Percentiles rank a stretch among this genome's conserved stretches.
Evolutionary conservation across 2,329 filamentous ascomycete species (phyloP).

Genomic region (Paraphaeosphaeria sporulosa): DNA sequence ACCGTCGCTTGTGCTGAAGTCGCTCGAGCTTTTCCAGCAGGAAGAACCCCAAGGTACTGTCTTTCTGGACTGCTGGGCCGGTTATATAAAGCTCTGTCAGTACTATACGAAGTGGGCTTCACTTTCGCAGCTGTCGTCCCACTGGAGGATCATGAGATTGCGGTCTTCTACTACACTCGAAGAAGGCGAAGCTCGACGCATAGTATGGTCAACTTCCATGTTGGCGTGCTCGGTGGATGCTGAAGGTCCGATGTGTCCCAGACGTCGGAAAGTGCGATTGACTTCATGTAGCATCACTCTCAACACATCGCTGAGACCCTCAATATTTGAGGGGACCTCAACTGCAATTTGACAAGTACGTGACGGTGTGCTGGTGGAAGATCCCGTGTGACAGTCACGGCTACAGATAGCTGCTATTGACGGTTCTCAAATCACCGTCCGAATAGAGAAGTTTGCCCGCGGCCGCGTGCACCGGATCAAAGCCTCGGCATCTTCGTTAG

Average conservation of each 20-base stretch:
- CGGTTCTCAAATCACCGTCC: not conserved
- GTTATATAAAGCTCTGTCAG: not conserved
- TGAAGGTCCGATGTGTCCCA: too few species aligned
- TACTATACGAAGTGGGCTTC: not conserved
- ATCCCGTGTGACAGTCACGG: not conserved
- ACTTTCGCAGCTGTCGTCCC: not conserved
- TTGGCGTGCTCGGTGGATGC: too few species aligned
- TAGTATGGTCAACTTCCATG: too few species aligned
- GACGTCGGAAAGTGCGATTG: too few species aligned
- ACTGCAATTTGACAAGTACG: too few species aligned
- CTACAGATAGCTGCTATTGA: not conserved
- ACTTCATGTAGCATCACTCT: too few species aligned
- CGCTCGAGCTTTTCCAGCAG: too few species aligned
- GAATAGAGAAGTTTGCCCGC: not conserved
- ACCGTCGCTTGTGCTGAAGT: too few species aligned
- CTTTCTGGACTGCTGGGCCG: not conserved
- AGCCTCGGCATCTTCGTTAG: conserved; percentile 24
- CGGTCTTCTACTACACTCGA: not conserved
- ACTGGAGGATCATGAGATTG: not conserved
- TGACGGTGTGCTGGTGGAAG: too few species aligned
- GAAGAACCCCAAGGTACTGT: conserved; percentile 59
- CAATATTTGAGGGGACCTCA: too few species aligned
- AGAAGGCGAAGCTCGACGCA: not conserved
- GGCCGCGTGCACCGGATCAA: conserved; percentile 20
- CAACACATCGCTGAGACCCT: too few species aligned